These are phyloP conservation scores for Cordyceps pruinosa DNA, from an alignment of 2,329 filamentous ascomycete genomes.

Conservation along the genomic window DNA sequence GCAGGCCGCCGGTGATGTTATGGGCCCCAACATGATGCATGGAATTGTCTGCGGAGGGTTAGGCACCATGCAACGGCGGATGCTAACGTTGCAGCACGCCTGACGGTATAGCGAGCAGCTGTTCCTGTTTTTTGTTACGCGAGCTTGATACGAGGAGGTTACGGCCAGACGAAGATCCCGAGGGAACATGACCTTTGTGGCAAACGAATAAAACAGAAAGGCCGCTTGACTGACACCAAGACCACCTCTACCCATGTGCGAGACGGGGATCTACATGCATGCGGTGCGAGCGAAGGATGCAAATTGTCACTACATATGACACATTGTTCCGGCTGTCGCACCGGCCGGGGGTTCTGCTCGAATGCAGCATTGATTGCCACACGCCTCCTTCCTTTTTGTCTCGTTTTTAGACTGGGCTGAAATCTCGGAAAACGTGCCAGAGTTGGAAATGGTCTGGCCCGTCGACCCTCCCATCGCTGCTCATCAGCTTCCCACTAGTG, in stretches of 20 bases:
- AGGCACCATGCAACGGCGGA: background rate
- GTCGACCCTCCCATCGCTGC: background rate
- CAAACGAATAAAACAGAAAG: too few relatives aligned
- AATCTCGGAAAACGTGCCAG: background rate
- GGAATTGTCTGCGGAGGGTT: background rate
- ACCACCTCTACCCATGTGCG: background rate
- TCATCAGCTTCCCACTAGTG: background rate
- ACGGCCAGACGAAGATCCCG: too few relatives aligned
- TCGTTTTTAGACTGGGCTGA: background rate
- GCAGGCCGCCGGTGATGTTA: background rate
- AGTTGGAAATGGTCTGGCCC: constrained; percentile 3
- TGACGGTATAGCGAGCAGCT: too few relatives aligned
- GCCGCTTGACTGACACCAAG: too few relatives aligned
- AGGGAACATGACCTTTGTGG: too few relatives aligned
- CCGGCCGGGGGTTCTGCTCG: too few relatives aligned
- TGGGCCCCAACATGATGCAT: too few relatives aligned
- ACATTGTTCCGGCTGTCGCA: background rate
- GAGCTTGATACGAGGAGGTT: too few relatives aligned
- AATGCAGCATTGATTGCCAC: too few relatives aligned
- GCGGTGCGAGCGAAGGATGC: background rate
- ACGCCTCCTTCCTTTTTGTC: background rate
- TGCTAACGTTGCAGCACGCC: background rate
- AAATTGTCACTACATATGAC: background rate
- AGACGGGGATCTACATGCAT: background rate
- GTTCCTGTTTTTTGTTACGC: too few relatives aligned